A percentile compares a stretch with the other conserved stretches of the same genome.
Evolutionary conservation across 108 stramenopile genomes (phyloP).

Genomic region (Cyclotella sp.): DNA sequence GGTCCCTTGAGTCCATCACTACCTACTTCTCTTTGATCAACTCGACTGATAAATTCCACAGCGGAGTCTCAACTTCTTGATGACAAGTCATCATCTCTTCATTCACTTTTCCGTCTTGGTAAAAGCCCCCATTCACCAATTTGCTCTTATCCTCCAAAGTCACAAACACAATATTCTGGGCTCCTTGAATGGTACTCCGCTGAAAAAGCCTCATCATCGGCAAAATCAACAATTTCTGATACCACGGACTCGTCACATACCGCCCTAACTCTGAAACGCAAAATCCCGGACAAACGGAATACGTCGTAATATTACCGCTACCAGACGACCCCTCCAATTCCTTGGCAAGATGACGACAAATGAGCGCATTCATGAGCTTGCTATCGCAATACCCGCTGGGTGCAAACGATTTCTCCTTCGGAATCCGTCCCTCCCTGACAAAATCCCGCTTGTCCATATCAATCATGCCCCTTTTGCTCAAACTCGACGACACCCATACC

Average conservation of each 20-base stretch:
- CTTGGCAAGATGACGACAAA: constrained; percentile 40
- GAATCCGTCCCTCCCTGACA: constrained; percentile 27
- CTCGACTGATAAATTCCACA: constrained; percentile 55
- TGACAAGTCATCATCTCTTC: constrained; percentile 25
- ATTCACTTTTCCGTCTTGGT: constrained; percentile 51
- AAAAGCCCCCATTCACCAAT: constrained; percentile 46
- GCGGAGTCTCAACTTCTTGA: constrained; percentile 33
- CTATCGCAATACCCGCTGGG: constrained; percentile 58
- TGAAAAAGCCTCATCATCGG: constrained; percentile 50
- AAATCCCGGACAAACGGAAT: constrained; percentile 53
- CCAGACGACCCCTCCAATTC: constrained; percentile 15
- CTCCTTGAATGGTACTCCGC: constrained; percentile 44
- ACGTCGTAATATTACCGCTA: constrained; percentile 34
- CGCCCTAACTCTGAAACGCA: constrained; percentile 44
- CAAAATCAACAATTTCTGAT: constrained; percentile 21
- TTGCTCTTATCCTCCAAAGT: constrained; percentile 31
- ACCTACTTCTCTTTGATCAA: constrained; percentile 35
- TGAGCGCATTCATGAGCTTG: constrained; percentile 56
- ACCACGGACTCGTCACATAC: constrained; percentile 26
- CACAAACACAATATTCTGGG: constrained; percentile 48
- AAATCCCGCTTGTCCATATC: constrained; percentile 46
- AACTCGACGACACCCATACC: constrained; percentile 43
- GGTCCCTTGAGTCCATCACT: neutral
- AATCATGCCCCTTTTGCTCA: constrained; percentile 40
- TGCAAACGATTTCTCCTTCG: constrained; percentile 19